These are phyloP conservation scores for Ganoderma lucidum DNA, from an alignment of 1,284 basidiomycete genomes.

Conservation along the genomic window DNA sequence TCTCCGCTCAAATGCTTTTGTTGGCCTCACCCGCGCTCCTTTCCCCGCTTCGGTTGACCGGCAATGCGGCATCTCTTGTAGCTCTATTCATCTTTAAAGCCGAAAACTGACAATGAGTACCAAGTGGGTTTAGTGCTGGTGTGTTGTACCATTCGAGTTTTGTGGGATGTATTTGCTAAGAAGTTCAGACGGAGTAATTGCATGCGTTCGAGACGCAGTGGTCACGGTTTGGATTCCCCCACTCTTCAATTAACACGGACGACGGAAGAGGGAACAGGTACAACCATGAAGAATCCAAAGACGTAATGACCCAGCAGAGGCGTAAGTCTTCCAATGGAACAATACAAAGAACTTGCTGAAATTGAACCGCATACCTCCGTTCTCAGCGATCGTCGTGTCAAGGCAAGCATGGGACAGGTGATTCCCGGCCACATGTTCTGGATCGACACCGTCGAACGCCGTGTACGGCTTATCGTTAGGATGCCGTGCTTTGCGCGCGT, in stretches of 20 bases:
- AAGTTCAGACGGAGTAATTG: not conserved
- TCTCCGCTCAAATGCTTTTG: not conserved
- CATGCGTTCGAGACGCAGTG: not conserved
- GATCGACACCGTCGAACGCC: not conserved
- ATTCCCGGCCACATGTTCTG: conserved; percentile 2
- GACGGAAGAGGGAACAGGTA: not conserved
- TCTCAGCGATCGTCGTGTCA: conserved; percentile 5
- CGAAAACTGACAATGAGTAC: conserved; percentile 26
- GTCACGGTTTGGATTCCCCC: not conserved
- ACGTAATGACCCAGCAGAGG: not conserved
- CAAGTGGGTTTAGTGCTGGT: conserved; percentile 17
- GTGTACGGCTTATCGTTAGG: not conserved
- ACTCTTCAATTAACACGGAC: not conserved
- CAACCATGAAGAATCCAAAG: not conserved
- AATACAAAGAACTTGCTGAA: not conserved
- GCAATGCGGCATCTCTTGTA: conserved; percentile 31
- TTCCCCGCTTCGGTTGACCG: not conserved
- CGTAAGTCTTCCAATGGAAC: conserved; percentile 12
- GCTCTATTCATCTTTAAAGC: conserved; percentile 24
- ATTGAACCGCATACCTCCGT: not conserved
- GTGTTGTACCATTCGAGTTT: conserved; percentile 18
- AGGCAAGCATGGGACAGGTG: not conserved
- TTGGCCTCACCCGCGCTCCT: conserved; percentile 4
- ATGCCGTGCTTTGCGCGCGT: not conserved
- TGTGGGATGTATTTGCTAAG: conserved; percentile 13